Base-by-base conservation (phyloP, 495 filamentous ascomycete genomes). In the Monascus purpureus region DNA sequence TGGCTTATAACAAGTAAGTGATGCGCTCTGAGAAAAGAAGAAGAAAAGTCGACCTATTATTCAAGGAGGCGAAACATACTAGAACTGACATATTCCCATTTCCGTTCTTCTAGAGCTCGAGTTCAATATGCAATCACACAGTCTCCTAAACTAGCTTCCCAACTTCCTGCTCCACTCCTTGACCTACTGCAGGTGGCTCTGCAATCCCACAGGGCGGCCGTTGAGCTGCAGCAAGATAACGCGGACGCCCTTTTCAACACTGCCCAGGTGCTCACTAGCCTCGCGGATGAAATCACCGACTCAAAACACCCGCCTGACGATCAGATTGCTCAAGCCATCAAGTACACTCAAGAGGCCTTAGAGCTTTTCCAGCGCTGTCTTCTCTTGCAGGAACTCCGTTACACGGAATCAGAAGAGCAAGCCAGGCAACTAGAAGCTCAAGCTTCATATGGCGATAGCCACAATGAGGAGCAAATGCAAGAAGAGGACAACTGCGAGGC, bases 1-100 rank as follows among this genome's bases (percentile, higher is more conserved):
- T 81, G 27, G 74, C 76, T n/a, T 81, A 81, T 44, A 81, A 82
- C 49, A 80, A 75, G 73, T 77, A 53, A 38, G 65, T 52, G 9
- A 22, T 18, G 29, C 25, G 6, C 32, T 29, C 24, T 7, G n/a
- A 26, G 36, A 20, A 41, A 35, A 13, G n/a, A n/a, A n/a, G n/a
- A n/a, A n/a, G n/a, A n/a, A n/a, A n/a, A n/a, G n/a, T n/a, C n/a
- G n/a, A n/a, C n/a, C n/a, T n/a, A n/a, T n/a, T n/a, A n/a, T n/a
- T n/a, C n/a, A n/a, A n/a, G n/a, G n/a, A n/a, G n/a, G n/a, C n/a
- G n/a, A n/a, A n/a, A n/a, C n/a, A n/a, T n/a, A n/a, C n/a, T n/a
- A 38, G 43, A 12, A 26, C 36, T 47, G 22, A 43, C 37, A 25
- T 31, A 3, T 25, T 16, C n/a, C n/a, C n/a, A 37, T 35, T 41